A percentile compares a stretch with the other conserved stretches of the same genome.
phyloP scores from a whole-genome alignment of 1,284 basidiomycete species.

The Leccinum subrobustum region DNA sequence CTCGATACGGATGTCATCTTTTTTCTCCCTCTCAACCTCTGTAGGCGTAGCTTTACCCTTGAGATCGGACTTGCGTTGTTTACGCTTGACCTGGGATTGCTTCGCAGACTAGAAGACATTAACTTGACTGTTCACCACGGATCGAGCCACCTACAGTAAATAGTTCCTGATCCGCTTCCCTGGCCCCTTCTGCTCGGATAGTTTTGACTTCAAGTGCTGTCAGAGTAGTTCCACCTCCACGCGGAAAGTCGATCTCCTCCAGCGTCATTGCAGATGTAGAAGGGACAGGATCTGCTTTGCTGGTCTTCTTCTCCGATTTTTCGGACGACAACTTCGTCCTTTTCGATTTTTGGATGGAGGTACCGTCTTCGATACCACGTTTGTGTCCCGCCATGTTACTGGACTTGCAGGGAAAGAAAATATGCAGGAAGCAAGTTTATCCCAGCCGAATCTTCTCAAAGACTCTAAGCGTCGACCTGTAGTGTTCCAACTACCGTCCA shows the following conservation, averaged over 20 bases:
- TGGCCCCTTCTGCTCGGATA: constrained; percentile 79
- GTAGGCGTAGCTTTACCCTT: constrained; percentile 34
- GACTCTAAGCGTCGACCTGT: background rate
- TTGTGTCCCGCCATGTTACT: constrained; percentile 51
- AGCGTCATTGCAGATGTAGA: too few species aligned
- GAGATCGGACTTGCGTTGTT: constrained; percentile 52
- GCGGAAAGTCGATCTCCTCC: constrained; percentile 72
- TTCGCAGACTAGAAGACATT: constrained; percentile 17
- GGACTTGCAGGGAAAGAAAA: background rate
- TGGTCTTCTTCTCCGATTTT: constrained; percentile 28
- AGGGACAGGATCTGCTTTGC: constrained; percentile 23
- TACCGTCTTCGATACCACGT: constrained; percentile 54
- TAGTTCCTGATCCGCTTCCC: constrained; percentile 81
- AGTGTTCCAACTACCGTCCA: background rate
- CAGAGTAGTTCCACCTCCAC: constrained; percentile 82
- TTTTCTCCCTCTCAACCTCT: constrained; percentile 28
- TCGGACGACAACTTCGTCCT: constrained; percentile 45
- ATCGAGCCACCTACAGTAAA: constrained; percentile 52
- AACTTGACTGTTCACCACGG: constrained; percentile 5
- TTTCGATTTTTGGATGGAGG: constrained; percentile 51
- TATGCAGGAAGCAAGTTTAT: background rate
- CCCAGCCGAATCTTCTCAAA: background rate
- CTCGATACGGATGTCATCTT: constrained; percentile 71
- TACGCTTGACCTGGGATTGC: constrained; percentile 19
- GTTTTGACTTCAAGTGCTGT: constrained; percentile 92